phyloP scores from a whole-genome alignment of 495 filamentous ascomycete species.

The Penicillium lividum region DNA sequence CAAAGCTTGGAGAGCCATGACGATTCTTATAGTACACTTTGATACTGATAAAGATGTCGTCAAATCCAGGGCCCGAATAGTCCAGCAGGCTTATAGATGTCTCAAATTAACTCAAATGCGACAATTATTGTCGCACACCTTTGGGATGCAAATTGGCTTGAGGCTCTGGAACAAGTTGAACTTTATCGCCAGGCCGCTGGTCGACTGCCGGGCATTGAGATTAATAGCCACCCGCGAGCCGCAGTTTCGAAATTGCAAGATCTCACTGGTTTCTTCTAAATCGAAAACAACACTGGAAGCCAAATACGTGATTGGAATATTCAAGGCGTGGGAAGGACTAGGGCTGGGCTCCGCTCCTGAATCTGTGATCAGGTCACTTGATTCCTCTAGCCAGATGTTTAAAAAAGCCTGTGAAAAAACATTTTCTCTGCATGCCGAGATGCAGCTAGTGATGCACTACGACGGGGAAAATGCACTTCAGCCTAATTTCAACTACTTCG shows the following conservation, averaged over 20 bases:
- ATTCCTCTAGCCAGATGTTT: slow-evolving; percentile 2
- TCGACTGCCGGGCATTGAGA: slow-evolving; percentile 1
- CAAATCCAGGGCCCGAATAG: not conserved
- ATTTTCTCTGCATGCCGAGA: slow-evolving; percentile 12
- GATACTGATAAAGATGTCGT: not conserved
- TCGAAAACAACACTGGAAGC: not conserved
- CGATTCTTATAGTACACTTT: not conserved
- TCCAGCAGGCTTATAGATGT: not conserved
- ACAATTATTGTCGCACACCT: not conserved
- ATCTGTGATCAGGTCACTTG: not conserved
- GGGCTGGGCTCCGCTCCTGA: not conserved
- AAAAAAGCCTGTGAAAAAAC: slow-evolving; percentile 1
- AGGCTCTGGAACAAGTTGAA: slow-evolving; percentile 3
- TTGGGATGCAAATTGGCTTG: not conserved
- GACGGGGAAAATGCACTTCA: not conserved
- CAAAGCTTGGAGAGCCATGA: not conserved
- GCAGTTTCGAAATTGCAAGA: slow-evolving; percentile 1
- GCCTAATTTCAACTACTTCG: slow-evolving; percentile 7
- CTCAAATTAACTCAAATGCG: not conserved
- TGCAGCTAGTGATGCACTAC: slow-evolving; percentile 8
- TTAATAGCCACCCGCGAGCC: slow-evolving; percentile 9
- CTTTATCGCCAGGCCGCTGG: slow-evolving; percentile 10
- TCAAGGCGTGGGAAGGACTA: not conserved
- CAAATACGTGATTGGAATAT: not conserved
- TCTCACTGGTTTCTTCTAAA: not conserved